These are phyloP conservation scores for Prinsepia uniflora DNA, from an alignment of 306 rosid species.

Conservation along the genomic window DNA sequence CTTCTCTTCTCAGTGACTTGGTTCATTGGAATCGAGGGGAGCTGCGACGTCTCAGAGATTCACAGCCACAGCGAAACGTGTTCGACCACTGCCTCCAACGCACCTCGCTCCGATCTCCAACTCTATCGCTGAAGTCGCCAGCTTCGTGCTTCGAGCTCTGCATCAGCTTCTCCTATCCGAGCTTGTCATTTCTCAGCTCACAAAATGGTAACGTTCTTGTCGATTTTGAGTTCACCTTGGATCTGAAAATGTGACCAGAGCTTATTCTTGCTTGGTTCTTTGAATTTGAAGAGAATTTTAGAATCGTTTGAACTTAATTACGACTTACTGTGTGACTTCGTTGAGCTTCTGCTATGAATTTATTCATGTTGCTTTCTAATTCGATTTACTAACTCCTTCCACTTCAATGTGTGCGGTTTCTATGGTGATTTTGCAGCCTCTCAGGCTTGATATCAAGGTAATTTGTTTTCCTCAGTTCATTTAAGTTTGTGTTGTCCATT, in stretches of 20 bases:
- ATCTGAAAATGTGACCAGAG: slow-evolving; percentile 3
- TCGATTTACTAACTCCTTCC: slow-evolving; percentile 2
- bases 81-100: too few relatives aligned
- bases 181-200: slow-evolving; percentile 1
- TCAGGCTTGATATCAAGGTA: slow-evolving; percentile 35
- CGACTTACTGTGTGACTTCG: not conserved
- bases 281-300: not conserved
- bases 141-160: too few relatives aligned
- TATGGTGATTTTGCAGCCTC: slow-evolving; percentile 29
- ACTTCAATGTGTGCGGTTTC: not conserved
- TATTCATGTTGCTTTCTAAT: not conserved
- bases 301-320: not conserved
- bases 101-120: too few relatives aligned
- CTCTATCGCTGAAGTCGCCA: too few relatives aligned
- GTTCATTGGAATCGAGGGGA: too few relatives aligned
- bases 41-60: too few relatives aligned
- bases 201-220: slow-evolving; percentile 24
- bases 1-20: too few relatives aligned
- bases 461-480: not conserved
- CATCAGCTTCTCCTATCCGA: not conserved
- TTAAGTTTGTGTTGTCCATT: slow-evolving; percentile 5
- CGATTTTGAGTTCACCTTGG: slow-evolving; percentile 11
- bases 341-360: not conserved
- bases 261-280: not conserved
- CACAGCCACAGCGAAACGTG: too few relatives aligned